These are phyloP conservation scores for Trametes villosa DNA, from an alignment of 768 basidiomycete species.

Conservation along the genomic window DNA sequence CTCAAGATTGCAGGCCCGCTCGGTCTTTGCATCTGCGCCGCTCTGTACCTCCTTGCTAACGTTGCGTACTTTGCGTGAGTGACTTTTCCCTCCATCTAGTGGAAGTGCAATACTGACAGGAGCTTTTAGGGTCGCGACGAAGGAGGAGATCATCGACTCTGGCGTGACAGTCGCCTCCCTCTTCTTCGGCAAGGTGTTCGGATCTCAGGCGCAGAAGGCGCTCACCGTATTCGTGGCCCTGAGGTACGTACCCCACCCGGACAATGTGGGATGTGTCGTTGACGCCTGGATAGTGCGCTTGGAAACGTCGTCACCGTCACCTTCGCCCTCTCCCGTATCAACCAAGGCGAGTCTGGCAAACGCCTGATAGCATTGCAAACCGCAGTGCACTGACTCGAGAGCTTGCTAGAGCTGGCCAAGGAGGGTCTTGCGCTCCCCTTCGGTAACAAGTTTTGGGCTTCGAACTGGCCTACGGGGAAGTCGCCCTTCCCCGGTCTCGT, in stretches of 20 bases:
- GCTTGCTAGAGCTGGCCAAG: slow-evolving; percentile 53
- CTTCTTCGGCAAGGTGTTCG: slow-evolving; percentile 57
- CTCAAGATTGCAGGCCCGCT: slow-evolving; percentile 49
- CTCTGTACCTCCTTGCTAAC: slow-evolving; percentile 54
- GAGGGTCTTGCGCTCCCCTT: slow-evolving; percentile 66
- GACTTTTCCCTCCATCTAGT: slow-evolving; percentile 39
- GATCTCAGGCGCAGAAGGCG: slow-evolving; percentile 40
- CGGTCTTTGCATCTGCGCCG: slow-evolving; percentile 50
- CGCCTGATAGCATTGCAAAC: neutral
- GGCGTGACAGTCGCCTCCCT: slow-evolving; percentile 51
- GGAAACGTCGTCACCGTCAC: slow-evolving; percentile 38
- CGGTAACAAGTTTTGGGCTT: slow-evolving; percentile 63
- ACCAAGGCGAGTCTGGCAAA: slow-evolving; percentile 43
- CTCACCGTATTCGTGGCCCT: slow-evolving; percentile 45
- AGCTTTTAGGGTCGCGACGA: neutral
- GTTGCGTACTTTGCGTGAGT: slow-evolving; percentile 45
- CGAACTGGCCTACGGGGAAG: slow-evolving; percentile 63
- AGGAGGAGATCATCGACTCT: slow-evolving; percentile 45
- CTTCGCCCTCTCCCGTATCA: slow-evolving; percentile 53
- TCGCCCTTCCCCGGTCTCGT: slow-evolving; percentile 60
- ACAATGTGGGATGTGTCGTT: too few relatives aligned
- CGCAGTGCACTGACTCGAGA: neutral
- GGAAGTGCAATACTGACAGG: too few relatives aligned
- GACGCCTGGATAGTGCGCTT: slow-evolving; percentile 36
- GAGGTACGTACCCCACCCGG: slow-evolving; percentile 46